Evolutionary conservation across 371 early-diverging fungal species (phyloP).

Genomic region (Smittium mucronatum): DNA sequence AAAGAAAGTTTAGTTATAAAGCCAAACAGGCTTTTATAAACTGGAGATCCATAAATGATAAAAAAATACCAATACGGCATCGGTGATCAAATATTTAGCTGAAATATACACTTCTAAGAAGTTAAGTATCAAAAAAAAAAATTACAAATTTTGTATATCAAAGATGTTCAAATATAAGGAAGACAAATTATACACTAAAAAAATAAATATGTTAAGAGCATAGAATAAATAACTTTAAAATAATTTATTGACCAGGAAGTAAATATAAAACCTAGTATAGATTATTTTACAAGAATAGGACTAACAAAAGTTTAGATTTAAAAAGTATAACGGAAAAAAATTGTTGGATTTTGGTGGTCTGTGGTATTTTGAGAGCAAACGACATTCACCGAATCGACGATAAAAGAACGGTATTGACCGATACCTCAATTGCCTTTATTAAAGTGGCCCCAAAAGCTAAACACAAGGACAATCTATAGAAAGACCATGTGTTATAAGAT

Average conservation of each 20-base stretch:
- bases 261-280: not conserved
- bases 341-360: not conserved
- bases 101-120: not conserved
- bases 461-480: not conserved
- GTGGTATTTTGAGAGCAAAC: not conserved
- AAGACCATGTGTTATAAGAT: not conserved
- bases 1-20: not conserved
- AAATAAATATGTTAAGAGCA: not conserved
- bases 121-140: not conserved
- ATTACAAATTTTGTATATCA: not conserved
- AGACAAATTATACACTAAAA: not conserved
- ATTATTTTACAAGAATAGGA: not conserved
- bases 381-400: constrained; percentile 6
- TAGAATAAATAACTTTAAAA: not conserved
- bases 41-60: not conserved
- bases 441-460: not conserved
- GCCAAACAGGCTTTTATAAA: no score
- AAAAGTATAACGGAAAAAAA: not conserved
- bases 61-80: not conserved
- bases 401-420: not conserved
- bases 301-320: not conserved
- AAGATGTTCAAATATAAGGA: not conserved
- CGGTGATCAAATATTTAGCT: not conserved
- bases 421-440: not conserved
- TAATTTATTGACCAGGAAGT: not conserved